A percentile compares a stretch with the other conserved stretches of the same genome.
Evolutionary conservation across 148 eudicot genomes (phyloP).

Genomic region (Camellia sinensis): DNA sequence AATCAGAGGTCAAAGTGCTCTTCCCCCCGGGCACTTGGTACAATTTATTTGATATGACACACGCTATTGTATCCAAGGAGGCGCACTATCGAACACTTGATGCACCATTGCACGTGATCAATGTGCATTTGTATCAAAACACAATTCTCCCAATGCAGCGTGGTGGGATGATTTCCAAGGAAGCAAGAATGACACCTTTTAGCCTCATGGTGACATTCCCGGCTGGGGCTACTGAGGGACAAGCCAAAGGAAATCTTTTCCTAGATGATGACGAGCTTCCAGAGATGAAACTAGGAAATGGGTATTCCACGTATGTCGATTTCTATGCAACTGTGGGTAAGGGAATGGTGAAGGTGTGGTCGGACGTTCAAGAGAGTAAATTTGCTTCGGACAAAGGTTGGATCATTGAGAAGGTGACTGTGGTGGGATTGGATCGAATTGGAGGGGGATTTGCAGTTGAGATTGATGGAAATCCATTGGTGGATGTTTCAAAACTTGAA

Average conservation of each 20-base stretch:
- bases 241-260: slow-evolving; percentile 74
- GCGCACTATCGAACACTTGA: slow-evolving; percentile 53
- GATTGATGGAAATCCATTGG: slow-evolving; percentile 44
- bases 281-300: slow-evolving; percentile 80
- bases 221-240: slow-evolving; percentile 46
- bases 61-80: slow-evolving; percentile 44
- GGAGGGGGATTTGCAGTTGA: slow-evolving; percentile 36
- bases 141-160: slow-evolving; percentile 83
- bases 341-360: slow-evolving; percentile 72
- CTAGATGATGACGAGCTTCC: slow-evolving; percentile 88
- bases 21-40: slow-evolving; percentile 93
- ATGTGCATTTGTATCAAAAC: slow-evolving; percentile 80
- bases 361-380: slow-evolving; percentile 71
- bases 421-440: slow-evolving; percentile 59
- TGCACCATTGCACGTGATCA: slow-evolving; percentile 71
- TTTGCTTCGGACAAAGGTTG: slow-evolving; percentile 77
- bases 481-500: slow-evolving; percentile 35
- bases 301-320: slow-evolving; percentile 64
- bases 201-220: slow-evolving; percentile 79
- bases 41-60: slow-evolving; percentile 69
- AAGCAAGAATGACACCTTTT: slow-evolving; percentile 86
- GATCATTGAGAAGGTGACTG: slow-evolving; percentile 64
- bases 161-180: slow-evolving; percentile 78
- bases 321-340: slow-evolving; percentile 55
- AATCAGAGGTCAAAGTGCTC: slow-evolving; percentile 58